Evolutionary conservation across 495 filamentous ascomycete species (phyloP).

Genomic region (Tirmania nivea): DNA sequence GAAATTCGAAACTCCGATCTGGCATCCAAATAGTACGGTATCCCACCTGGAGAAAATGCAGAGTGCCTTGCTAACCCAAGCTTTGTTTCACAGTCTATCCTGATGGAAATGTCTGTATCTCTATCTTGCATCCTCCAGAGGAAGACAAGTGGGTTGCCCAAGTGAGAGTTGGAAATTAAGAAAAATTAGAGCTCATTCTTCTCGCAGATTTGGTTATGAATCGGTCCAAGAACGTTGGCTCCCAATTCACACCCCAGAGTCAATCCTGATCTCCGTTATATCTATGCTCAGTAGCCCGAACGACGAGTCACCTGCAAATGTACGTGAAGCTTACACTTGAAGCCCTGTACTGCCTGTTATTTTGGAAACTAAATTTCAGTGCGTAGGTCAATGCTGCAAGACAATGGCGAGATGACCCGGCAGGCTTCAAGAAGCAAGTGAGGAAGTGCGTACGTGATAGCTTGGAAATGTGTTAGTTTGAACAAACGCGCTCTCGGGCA

Average conservation of each 20-base stretch:
- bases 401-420: conserved; percentile 83
- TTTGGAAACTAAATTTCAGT: background rate
- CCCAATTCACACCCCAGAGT: conserved; percentile 92
- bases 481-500: too few relatives aligned
- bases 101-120: conserved; percentile 83
- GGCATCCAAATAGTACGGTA: conserved; percentile 77
- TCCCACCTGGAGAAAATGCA: background rate
- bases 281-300: conserved; percentile 98
- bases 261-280: conserved; percentile 95
- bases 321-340: conserved; percentile 18
- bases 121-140: conserved; percentile 92
- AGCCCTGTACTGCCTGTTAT: background rate
- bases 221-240: conserved; percentile 88
- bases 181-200: background rate
- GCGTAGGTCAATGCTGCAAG: conserved; percentile 57
- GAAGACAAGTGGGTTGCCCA: conserved; percentile 43
- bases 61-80: background rate
- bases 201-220: conserved; percentile 72
- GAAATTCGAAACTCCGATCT: conserved; percentile 80
- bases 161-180: background rate
- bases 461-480: conserved; percentile 22
- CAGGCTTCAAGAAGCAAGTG: conserved; percentile 71
- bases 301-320: conserved; percentile 92
- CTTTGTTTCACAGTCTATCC: conserved; percentile 47
- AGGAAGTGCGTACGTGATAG: conserved; percentile 54